Evolutionary conservation across 108 stramenopile species (phyloP), one percentile per base, ranked within the genome.

Genomic region (Nitzschia sp.): DNA sequence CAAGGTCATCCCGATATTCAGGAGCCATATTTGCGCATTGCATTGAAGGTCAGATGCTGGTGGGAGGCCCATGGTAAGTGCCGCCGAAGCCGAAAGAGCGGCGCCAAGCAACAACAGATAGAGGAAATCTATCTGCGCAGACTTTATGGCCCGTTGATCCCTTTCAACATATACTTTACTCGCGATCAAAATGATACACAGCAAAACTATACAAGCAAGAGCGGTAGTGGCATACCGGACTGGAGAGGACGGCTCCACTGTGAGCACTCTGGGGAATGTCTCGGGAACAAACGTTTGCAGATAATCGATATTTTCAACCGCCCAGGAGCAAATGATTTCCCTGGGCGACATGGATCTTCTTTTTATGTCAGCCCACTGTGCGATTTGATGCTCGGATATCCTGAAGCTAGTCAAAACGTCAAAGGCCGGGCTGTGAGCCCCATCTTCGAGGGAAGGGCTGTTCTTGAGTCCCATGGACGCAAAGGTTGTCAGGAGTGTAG

Each of bases 51-150:
- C 35, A 3, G 66, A 53, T 15, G 48, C 36, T 2, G 83, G 76
- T 19, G 13, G 54, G 29, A 60, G 29, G 8, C 36, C 68, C 5
- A 34, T 46, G 26, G 70, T n/a, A 27, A 80, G 63, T 1, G 71
- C 61, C 34, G 67, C 67, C 52, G 72, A 3, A 31, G 68, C 63
- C 9, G 77, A 44, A 31, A 79, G 30, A 1, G 77, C 57, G 9
- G 56, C 25, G 0, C 83, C 83, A 5, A 53, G 22, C 53, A 77
- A 63, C 11, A 80, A 13, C 28, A 80, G 16, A 21, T 33, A 35
- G 50, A 84, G 47, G 48, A 84, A 75, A 2, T 65, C 53, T 1
- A 73, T 52, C 48, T 81, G 76, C 17, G 80, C 75, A 44, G 58
- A 72, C 22, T 45, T 48, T n/a, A 78, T 28, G 8, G 63, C 72